These are phyloP conservation scores for Apostasia shenzhenica DNA, from an alignment of 106 monocot species.

Conservation along the genomic window DNA sequence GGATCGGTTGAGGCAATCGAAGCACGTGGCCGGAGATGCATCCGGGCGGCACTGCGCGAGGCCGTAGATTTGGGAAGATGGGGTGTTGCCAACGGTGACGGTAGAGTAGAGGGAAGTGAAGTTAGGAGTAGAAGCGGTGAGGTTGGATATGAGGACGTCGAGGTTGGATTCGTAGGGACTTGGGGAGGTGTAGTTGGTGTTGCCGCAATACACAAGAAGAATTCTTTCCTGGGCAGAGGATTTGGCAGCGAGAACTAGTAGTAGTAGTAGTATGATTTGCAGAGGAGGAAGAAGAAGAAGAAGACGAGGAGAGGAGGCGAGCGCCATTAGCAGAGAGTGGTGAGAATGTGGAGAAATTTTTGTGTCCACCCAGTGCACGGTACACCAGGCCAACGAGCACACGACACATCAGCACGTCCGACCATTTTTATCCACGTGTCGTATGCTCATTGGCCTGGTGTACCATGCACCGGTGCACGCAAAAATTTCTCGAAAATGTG, in stretches of 20 bases:
- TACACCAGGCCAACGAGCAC: too few species aligned
- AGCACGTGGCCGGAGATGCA: neutral
- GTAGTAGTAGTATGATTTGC: neutral
- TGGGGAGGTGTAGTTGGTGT: neutral
- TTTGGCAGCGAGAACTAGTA: neutral
- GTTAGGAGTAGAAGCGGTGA: neutral
- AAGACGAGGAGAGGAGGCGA: neutral
- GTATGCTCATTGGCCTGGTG: too few species aligned
- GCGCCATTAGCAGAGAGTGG: too few species aligned
- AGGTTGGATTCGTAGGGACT: neutral
- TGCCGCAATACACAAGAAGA: neutral
- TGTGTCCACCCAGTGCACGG: too few species aligned
- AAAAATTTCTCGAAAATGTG: too few species aligned
- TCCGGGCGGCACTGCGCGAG: conserved; percentile 1
- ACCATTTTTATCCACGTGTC: too few species aligned
- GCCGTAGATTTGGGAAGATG: neutral
- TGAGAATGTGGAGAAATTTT: too few species aligned
- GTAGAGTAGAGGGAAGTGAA: neutral
- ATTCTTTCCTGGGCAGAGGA: neutral
- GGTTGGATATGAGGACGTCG: neutral
- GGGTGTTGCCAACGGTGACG: neutral
- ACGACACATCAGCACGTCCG: too few species aligned
- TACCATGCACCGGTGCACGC: too few species aligned
- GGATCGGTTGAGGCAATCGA: neutral
- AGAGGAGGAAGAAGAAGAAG: neutral